phyloP scores from a whole-genome alignment of 768 basidiomycete genomes.

The Mrakia gelida region DNA sequence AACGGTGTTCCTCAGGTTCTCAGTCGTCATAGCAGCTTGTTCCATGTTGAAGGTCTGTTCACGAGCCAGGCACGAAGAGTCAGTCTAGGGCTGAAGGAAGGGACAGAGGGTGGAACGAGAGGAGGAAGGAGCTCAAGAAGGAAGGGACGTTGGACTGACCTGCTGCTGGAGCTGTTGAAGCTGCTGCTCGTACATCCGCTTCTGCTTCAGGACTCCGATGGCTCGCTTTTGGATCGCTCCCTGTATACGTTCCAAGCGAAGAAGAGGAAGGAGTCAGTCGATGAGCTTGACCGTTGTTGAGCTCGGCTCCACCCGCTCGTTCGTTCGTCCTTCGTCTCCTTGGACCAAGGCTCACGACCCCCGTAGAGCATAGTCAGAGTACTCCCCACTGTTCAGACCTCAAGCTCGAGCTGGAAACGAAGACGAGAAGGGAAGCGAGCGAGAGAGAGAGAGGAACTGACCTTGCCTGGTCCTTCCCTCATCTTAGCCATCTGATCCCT shows the following conservation, averaged over 20 bases:
- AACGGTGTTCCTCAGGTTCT: constrained; percentile 87
- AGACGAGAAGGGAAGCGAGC: neutral
- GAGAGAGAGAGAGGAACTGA: constrained; percentile 43
- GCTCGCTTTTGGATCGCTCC: constrained; percentile 92
- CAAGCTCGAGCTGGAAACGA: neutral
- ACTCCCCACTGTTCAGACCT: neutral
- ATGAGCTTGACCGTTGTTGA: neutral
- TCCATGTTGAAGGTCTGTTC: constrained; percentile 87
- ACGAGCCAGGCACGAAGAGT: neutral
- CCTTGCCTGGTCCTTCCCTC: constrained; percentile 91
- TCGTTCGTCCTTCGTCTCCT: constrained; percentile 8
- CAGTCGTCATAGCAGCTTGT: constrained; percentile 88
- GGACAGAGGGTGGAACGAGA: neutral
- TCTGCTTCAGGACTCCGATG: constrained; percentile 85
- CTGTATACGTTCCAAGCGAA: constrained; percentile 48
- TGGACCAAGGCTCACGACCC: neutral
- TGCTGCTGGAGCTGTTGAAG: constrained; percentile 87
- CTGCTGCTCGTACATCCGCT: constrained; percentile 82
- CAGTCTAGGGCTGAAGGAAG: neutral
- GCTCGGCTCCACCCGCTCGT: neutral
- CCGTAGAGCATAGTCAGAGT: neutral
- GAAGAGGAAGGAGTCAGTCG: neutral
- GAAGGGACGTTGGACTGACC: constrained; percentile 20
- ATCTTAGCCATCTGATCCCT: constrained; percentile 95
- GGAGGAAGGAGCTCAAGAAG: neutral